Conservation (phyloP, 208 protist species). For the Crithidia thermophila region DNA sequence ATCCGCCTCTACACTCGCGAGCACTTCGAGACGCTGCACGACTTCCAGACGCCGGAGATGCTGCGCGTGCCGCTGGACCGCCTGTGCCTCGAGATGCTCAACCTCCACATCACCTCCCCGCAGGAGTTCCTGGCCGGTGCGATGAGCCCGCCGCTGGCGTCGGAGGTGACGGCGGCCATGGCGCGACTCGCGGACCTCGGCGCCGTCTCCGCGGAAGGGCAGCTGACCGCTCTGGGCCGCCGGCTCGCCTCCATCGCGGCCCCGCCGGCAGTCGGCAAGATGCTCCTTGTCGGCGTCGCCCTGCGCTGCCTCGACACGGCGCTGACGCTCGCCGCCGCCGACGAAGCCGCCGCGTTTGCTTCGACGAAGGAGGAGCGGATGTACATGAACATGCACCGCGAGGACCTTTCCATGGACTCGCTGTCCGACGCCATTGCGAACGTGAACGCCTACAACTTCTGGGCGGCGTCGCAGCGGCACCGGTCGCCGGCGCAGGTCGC, state of each 20-base stretch:
- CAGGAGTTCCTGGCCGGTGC: constrained; percentile 71
- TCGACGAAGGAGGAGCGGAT: constrained; percentile 52
- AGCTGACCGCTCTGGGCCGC: constrained; percentile 88
- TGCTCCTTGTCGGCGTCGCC: constrained; percentile 91
- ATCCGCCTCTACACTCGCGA: constrained; percentile 92
- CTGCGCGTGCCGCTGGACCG: constrained; percentile 92
- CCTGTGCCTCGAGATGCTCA: constrained; percentile 88
- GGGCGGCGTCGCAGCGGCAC: constrained; percentile 53
- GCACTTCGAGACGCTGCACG: constrained; percentile 78
- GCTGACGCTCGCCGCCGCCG: constrained; percentile 92
- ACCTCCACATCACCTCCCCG: constrained; percentile 68
- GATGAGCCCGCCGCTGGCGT: constrained; percentile 70
- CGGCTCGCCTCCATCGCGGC: constrained; percentile 84
- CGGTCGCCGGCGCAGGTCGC: constrained; percentile 45
- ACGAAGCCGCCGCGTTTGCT: constrained; percentile 64
- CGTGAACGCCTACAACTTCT: constrained; percentile 93
- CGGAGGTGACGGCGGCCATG: constrained; percentile 66
- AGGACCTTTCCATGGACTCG: constrained; percentile 75
- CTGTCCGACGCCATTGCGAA: constrained; percentile 84
- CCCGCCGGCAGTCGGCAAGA: constrained; percentile 83
- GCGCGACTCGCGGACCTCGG: constrained; percentile 76
- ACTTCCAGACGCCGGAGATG: constrained; percentile 96
- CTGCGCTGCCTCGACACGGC: constrained; percentile 94
- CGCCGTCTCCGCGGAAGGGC: constrained; percentile 70
- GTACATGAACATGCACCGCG: constrained; percentile 66